Evolutionary conservation across 805 yeast species (phyloP), one percentile per base, ranked within the genome.

Genomic region (Metschnikowia shivogae): DNA sequence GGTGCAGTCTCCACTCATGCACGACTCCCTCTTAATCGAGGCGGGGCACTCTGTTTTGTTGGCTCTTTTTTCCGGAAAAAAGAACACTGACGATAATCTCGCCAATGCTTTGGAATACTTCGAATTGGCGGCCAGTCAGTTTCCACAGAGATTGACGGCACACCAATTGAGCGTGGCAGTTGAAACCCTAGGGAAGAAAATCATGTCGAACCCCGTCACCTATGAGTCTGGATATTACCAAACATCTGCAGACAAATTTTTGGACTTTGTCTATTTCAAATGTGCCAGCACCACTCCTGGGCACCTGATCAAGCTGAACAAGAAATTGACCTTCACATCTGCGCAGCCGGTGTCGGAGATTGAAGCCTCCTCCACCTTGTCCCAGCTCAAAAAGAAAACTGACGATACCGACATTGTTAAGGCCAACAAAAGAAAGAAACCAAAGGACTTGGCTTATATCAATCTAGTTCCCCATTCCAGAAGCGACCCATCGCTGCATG

Each of bases 31-130:
- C 2, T 52, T 80, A 5, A 61, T 81, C 9, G 92, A 85, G 56
- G 77, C 83, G 0, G 70, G 81, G 1, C 92, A 85, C 58, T 80
- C 89, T 0, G 84, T 82, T 0, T 48, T 71, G 14, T 55, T 71
- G 29, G 57, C 66, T 9, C 66, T 64, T 42, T 68, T 70, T 43
- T 56, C 75, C 12, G 62, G 61, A 28, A 53, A 49, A 24, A 51
- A 55, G 6, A 53, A 53, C 36, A 43, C 48, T 6, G 43, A 46
- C 10, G 50, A 54, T 26, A 46, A 40, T 11, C 36, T 64, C 8
- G 42, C 47, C 9, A 57, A 59, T 34, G 56, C 59, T 17, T 47
- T 65, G 33, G 42, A 60, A 31, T 84, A 84, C 53, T 59, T 80
- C 7, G 67, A 67, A 4, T 62, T 78, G 17, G 66, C 80, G 1